Base-by-base conservation (phyloP, 495 filamentous ascomycete species). In the Penicillium angulare region DNA sequence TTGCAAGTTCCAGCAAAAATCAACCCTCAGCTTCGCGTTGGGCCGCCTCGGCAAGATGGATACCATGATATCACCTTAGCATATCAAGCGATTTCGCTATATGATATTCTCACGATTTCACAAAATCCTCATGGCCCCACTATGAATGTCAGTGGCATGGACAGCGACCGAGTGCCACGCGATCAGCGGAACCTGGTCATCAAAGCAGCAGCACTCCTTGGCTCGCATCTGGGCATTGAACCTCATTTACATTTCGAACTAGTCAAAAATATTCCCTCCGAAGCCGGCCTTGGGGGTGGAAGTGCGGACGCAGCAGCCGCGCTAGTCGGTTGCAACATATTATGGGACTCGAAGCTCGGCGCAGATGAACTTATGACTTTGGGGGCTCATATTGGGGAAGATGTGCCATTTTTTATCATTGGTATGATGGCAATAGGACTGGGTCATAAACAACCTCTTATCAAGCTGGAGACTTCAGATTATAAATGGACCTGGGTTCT, bases 281-380 rank as follows among this genome's bases (percentile, higher is more conserved):
- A 51, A 23, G 48, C 48, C 1, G 48, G 48, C 13, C 39, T 51
- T 32, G 48, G 48, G 18, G 48, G 48, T 27, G 48, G 48, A 23
- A 51, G 48, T 51, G 48, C 40, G 9, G 48, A 51, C 38, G 48
- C 48, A 3, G 48, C 48, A 24, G 48, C 48, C 4, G 48, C 40
- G 26, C 27, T 51, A 4, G 48, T 51, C 7, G 48, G 48, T 5
- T 51, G 48, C 31, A 51, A 51, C 15, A 35, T 51, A n/a, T 0
- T 51, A 6, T 51, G 48, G 48, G 17, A 34, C 33, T 35, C 32
- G 13, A 44, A 38, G 9, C 12, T 24, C 29, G 38, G 27, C 9
- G 4, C 27, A 3, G 15, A 24, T 2, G 39, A 44, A 10, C 48
- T 51, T 0, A 51, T 51, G 48, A 12, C 24, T 27, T 18, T 51